Percentiles rank a stretch among this genome's conserved stretches.
phyloP scores from a whole-genome alignment of 768 basidiomycete genomes.

The Auricularia cornea region DNA sequence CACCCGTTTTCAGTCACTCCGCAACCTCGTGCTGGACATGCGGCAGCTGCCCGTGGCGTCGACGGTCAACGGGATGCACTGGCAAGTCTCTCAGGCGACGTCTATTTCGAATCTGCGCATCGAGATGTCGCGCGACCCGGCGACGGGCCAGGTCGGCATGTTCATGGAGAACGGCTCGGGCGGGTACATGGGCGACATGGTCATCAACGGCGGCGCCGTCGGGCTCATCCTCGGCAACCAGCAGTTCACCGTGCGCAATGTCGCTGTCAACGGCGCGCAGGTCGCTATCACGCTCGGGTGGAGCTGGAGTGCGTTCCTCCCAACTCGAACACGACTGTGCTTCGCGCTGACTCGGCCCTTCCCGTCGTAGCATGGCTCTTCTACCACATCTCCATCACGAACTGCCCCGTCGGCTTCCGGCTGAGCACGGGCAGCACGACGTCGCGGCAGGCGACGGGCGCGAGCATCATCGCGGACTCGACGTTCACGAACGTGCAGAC shows the following conservation, averaged over 20 bases:
- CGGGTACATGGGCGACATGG: constrained; percentile 16
- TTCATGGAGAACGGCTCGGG: constrained; percentile 12
- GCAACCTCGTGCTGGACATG: constrained; percentile 11
- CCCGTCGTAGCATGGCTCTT: constrained; percentile 36
- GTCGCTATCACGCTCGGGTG: constrained; percentile 19
- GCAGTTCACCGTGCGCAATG: constrained; percentile 57
- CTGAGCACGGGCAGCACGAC: constrained; percentile 39
- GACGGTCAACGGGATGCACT: constrained; percentile 7
- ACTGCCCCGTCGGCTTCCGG: constrained; percentile 48
- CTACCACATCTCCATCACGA: constrained; percentile 42
- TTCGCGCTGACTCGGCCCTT: too few species aligned
- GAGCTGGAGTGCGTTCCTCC: constrained; percentile 22
- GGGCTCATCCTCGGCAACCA: constrained; percentile 47
- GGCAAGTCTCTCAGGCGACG: constrained; percentile 13
- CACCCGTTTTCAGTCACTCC: background rate
- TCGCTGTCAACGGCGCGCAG: constrained; percentile 48
- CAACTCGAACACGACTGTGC: background rate
- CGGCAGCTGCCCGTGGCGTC: constrained; percentile 7
- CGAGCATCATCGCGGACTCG: background rate
- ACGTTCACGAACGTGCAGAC: background rate
- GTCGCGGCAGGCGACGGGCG: background rate
- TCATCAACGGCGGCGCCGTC: constrained; percentile 8
- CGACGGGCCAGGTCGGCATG: constrained; percentile 11
- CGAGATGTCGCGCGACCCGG: constrained; percentile 13
- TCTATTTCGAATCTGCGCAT: constrained; percentile 66